Conservation (phyloP, 1,284 basidiomycete species). For the Puccinia triticina region DNA sequence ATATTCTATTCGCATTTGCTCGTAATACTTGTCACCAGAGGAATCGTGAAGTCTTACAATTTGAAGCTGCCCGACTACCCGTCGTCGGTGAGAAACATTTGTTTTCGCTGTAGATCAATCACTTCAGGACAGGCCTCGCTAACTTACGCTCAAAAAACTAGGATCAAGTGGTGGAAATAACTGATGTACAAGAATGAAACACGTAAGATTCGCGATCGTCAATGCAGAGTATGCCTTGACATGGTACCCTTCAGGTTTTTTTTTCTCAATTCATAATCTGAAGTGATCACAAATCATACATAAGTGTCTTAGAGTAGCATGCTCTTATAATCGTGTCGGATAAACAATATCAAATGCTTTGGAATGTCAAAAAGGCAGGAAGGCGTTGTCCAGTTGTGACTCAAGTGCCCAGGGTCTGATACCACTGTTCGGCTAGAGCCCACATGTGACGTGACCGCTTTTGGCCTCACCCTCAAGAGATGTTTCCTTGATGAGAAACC, state of each 20-base stretch:
- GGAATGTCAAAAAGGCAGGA: too few species aligned
- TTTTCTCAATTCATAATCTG: too few species aligned
- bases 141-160: neutral
- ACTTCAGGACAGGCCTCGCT: neutral
- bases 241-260: neutral
- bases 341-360: too few species aligned
- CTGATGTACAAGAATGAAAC: neutral
- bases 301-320: too few species aligned
- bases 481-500: too few species aligned
- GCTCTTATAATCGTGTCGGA: too few species aligned
- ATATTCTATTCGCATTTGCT: neutral
- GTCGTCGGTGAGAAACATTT: neutral
- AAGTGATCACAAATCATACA: too few species aligned
- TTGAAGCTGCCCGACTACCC: slow-evolving; percentile 32
- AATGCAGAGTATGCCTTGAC: neutral
- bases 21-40: neutral
- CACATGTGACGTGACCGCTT: too few species aligned
- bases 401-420: too few species aligned
- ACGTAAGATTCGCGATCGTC: neutral
- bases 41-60: slow-evolving; percentile 26
- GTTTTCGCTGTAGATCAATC: neutral
- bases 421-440: too few species aligned
- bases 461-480: too few species aligned
- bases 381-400: too few species aligned
- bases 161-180: slow-evolving; percentile 36